Evolutionary conservation across 352 stramenopile genomes (phyloP).

Genomic region (Saprolegnia parasitica): DNA sequence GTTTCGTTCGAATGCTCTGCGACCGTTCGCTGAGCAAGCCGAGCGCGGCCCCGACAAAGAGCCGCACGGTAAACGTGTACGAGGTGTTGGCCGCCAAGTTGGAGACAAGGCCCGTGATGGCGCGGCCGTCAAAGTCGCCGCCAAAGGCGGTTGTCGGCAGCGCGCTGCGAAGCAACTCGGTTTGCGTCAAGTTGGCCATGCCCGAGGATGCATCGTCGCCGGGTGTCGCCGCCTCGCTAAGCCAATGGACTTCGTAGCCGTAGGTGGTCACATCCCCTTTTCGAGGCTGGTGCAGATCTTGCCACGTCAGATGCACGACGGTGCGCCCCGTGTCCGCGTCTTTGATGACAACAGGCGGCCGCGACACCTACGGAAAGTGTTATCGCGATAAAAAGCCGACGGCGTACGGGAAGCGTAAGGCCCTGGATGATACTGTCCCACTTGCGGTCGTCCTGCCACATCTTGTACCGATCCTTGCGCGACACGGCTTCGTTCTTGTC

Average conservation of each 20-base stretch:
- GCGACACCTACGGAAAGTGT: slow-evolving; percentile 30
- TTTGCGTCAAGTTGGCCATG: slow-evolving; percentile 44
- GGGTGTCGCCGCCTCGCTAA: slow-evolving; percentile 27
- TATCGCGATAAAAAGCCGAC: neutral
- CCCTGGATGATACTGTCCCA: slow-evolving; percentile 61
- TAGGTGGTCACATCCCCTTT: slow-evolving; percentile 61
- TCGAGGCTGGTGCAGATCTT: slow-evolving; percentile 61
- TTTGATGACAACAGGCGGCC: slow-evolving; percentile 56
- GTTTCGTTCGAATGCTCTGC: slow-evolving; percentile 37
- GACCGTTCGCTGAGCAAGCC: slow-evolving; percentile 54
- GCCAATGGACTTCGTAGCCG: slow-evolving; percentile 65
- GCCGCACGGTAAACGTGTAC: slow-evolving; percentile 71
- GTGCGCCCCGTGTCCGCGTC: slow-evolving; percentile 33
- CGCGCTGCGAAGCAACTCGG: slow-evolving; percentile 48
- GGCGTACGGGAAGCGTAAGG: slow-evolving; percentile 55
- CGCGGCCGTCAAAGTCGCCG: slow-evolving; percentile 70
- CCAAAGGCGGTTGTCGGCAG: slow-evolving; percentile 65
- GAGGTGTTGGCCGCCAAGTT: slow-evolving; percentile 48
- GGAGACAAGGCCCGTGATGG: slow-evolving; percentile 54
- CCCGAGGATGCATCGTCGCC: neutral
- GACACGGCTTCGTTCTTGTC: slow-evolving; percentile 45
- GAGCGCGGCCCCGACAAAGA: slow-evolving; percentile 51
- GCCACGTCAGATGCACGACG: slow-evolving; percentile 53
- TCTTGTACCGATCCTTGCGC: slow-evolving; percentile 65
- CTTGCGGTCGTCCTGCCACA: slow-evolving; percentile 72